Evolutionary conservation across 805 yeast species (phyloP), one percentile per base, ranked within the genome.

Genomic region (Saccharomyces jurei): DNA sequence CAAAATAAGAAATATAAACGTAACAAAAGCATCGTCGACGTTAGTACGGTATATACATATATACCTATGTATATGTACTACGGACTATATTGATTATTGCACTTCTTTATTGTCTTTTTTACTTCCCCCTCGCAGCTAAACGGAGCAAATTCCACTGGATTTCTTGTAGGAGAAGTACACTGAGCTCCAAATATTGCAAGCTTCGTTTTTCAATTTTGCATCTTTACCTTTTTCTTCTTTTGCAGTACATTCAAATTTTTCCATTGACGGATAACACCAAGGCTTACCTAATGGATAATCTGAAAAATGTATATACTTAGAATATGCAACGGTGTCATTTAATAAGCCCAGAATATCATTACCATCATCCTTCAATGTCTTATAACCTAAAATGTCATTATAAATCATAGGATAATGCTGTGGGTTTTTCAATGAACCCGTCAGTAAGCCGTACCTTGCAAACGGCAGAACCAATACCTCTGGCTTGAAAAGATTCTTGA

Each of bases 271-370:
- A 50, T 64, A 63, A 13, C 51, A 64, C 89, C 89, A 84, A 4
- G 89, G 89, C 62, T 85, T 84, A 0, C 83, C 81, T 6, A 83
- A 66, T 5, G 89, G 89, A 36, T 77, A 75, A 62, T 85, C 90
- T 2, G 86, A 80, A 65, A 80, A 85, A 64, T 85, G 90, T 29
- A 83, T 64, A 52, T 81, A 71, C 60, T 76, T 78, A 4, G 77
- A 66, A 10, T 71, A 64, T 6, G 62, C 56, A 6, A 69, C 70
- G 3, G 68, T 54, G 54, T 58, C 57, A 63, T 65, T 52, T 47
- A 67, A 52, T 9, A 51, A 50, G 32, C 31, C 50, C 4, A 56
- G 50, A 2, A 57, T 27, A 27, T 58, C 62, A 3, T 57, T 51
- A 3, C 67, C 67, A 6, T 58, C 47, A 5, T 52, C 57, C 49